Percentiles rank a stretch among this genome's conserved stretches.
These are phyloP conservation scores for Linnemannia elongata DNA, from an alignment of 192 early-diverging fungal species.

Conservation along the genomic window DNA sequence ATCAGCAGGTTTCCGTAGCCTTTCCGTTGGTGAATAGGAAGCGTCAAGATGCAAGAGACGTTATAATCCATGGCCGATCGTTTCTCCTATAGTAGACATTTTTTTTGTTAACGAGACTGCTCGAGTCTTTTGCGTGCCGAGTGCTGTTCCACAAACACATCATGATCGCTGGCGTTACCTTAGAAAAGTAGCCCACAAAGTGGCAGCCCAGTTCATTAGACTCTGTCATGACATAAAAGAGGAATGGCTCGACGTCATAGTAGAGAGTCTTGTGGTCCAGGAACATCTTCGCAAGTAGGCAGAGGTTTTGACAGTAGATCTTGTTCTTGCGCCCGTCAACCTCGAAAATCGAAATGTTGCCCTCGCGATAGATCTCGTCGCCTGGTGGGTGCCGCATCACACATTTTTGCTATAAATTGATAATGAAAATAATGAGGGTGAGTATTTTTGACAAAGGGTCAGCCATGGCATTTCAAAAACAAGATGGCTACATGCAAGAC, in stretches of 20 bases:
- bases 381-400: constrained; percentile 89
- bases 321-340: constrained; percentile 98
- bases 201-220: constrained; percentile 80
- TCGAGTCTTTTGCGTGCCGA: not conserved
- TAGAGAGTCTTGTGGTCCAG: constrained; percentile 97
- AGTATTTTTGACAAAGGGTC: not conserved
- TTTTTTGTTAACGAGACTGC: not conserved
- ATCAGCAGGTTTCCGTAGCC: constrained; percentile 95
- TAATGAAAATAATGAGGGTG: not conserved
- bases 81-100: constrained; percentile 75
- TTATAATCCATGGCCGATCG: constrained; percentile 86
- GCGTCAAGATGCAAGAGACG: constrained; percentile 93
- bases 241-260: constrained; percentile 97
- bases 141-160: not conserved
- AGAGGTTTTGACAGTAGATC: constrained; percentile 98
- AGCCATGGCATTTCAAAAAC: no score
- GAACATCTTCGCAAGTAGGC: constrained; percentile 96
- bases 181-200: constrained; percentile 98
- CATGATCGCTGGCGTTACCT: constrained; percentile 58
- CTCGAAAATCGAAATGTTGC: constrained; percentile 91
- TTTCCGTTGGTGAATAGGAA: constrained; percentile 89
- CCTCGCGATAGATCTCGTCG: constrained; percentile 95
- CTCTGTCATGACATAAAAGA: constrained; percentile 97
- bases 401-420: constrained; percentile 76
- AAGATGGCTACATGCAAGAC: not conserved